phyloP scores from a whole-genome alignment of 768 basidiomycete species.

The Calocybe gangraenosa region DNA sequence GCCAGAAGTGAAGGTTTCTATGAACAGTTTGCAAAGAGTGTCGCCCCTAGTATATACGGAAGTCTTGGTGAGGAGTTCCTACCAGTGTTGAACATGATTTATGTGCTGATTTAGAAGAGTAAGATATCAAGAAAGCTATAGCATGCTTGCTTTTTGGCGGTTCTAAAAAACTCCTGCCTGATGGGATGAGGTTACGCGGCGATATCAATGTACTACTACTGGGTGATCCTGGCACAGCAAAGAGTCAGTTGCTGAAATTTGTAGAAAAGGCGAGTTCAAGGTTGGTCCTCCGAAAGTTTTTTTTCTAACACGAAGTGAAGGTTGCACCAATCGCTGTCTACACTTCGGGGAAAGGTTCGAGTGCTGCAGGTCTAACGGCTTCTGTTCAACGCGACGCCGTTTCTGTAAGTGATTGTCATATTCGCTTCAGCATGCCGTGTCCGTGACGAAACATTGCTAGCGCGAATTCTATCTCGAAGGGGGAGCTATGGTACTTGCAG shows the following conservation, averaged over 20 bases:
- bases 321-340: slow-evolving; percentile 98
- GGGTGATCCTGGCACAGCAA: slow-evolving; percentile 98
- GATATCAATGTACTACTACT: slow-evolving; percentile 97
- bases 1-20: slow-evolving; percentile 86
- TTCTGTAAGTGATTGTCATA: slow-evolving; percentile 62
- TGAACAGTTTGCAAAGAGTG: slow-evolving; percentile 89
- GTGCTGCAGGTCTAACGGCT: slow-evolving; percentile 97
- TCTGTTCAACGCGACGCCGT: slow-evolving; percentile 92
- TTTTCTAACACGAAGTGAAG: slow-evolving; percentile 29
- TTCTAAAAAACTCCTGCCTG: slow-evolving; percentile 94
- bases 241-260: slow-evolving; percentile 96
- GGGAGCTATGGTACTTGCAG: slow-evolving; percentile 98
- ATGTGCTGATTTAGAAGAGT: slow-evolving; percentile 11
- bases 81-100: not conserved
- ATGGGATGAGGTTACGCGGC: slow-evolving; percentile 94
- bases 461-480: slow-evolving; percentile 99
- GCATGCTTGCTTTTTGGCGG: slow-evolving; percentile 96
- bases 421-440: not conserved
- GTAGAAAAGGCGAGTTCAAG: slow-evolving; percentile 75
- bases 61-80: slow-evolving; percentile 67
- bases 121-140: slow-evolving; percentile 98
- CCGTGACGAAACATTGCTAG: slow-evolving; percentile 34
- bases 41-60: slow-evolving; percentile 96
- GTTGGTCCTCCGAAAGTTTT: not conserved
- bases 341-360: slow-evolving; percentile 97